Evolutionary conservation across 768 basidiomycete species (phyloP).

Genomic region (Tricholoma sp.): DNA sequence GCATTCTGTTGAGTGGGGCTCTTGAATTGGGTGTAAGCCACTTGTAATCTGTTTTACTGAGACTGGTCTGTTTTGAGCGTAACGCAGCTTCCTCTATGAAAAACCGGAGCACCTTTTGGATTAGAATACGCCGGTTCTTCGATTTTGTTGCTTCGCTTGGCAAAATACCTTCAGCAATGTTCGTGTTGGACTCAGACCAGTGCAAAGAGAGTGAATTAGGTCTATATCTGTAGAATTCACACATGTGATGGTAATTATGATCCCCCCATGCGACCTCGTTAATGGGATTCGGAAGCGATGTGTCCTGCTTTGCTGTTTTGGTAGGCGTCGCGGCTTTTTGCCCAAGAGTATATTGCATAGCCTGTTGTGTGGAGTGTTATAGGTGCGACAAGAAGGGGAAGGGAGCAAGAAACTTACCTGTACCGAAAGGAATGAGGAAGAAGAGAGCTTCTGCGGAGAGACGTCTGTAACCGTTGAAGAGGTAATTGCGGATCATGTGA

Average conservation of each 20-base stretch:
- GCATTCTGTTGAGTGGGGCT: too few species aligned
- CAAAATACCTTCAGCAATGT: too few species aligned
- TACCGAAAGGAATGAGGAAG: constrained; percentile 69
- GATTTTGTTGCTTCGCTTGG: too few species aligned
- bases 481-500: constrained; percentile 63
- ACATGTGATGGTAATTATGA: neutral
- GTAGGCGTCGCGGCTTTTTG: constrained; percentile 58
- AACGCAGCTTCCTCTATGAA: too few species aligned
- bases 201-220: neutral
- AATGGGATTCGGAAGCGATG: constrained; percentile 33
- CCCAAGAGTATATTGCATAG: constrained; percentile 78
- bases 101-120: too few species aligned
- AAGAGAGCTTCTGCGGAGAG: constrained; percentile 70
- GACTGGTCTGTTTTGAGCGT: too few species aligned
- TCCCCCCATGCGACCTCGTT: neutral
- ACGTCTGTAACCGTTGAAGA: constrained; percentile 85
- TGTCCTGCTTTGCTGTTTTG: constrained; percentile 83
- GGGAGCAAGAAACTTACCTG: constrained; percentile 50
- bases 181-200: too few species aligned
- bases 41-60: too few species aligned
- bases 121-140: too few species aligned
- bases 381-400: neutral
- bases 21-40: too few species aligned
- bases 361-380: constrained; percentile 37
- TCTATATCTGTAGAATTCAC: neutral